phyloP scores from a whole-genome alignment of 768 basidiomycete genomes.

The Dentipellis fragilis region DNA sequence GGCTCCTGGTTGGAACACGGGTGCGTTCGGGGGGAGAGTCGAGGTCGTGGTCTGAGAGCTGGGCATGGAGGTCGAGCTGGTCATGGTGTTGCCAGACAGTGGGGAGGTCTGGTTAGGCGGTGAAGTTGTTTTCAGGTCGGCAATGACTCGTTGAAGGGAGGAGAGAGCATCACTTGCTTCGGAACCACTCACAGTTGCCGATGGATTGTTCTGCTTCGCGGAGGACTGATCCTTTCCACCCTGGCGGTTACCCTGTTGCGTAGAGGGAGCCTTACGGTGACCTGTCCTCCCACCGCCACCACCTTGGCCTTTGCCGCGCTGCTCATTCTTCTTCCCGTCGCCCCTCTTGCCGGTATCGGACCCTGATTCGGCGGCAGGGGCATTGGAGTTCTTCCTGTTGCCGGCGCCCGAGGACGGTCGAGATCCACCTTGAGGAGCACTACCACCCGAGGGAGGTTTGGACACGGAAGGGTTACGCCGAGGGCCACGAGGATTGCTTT shows the following conservation, averaged over 20 bases:
- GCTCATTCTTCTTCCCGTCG: slow-evolving; percentile 44
- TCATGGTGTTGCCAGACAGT: slow-evolving; percentile 28
- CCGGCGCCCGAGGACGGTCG: slow-evolving; percentile 58
- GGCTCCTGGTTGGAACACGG: slow-evolving; percentile 66
- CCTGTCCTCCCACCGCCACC: slow-evolving; percentile 24
- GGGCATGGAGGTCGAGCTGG: slow-evolving; percentile 32
- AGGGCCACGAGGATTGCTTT: slow-evolving; percentile 40
- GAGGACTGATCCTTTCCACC: slow-evolving; percentile 28
- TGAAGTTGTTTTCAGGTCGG: slow-evolving; percentile 82
- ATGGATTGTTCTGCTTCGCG: slow-evolving; percentile 19
- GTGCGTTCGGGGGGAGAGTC: slow-evolving; percentile 54
- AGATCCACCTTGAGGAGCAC: slow-evolving; percentile 25
- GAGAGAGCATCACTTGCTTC: slow-evolving; percentile 76
- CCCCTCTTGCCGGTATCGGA: slow-evolving; percentile 57
- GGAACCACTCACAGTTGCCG: slow-evolving; percentile 39
- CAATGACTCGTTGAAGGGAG: slow-evolving; percentile 88
- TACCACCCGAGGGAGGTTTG: slow-evolving; percentile 25
- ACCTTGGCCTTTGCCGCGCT: slow-evolving; percentile 28
- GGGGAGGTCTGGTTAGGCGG: slow-evolving; percentile 40
- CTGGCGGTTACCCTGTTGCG: slow-evolving; percentile 47
- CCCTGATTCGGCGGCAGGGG: slow-evolving; percentile 50
- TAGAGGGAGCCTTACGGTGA: slow-evolving; percentile 26
- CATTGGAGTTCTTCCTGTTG: slow-evolving; percentile 43
- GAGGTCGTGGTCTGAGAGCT: slow-evolving; percentile 35
- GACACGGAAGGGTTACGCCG: slow-evolving; percentile 50